Conservation (phyloP, 768 basidiomycete genomes). For the Podaxis mareebaensis region DNA sequence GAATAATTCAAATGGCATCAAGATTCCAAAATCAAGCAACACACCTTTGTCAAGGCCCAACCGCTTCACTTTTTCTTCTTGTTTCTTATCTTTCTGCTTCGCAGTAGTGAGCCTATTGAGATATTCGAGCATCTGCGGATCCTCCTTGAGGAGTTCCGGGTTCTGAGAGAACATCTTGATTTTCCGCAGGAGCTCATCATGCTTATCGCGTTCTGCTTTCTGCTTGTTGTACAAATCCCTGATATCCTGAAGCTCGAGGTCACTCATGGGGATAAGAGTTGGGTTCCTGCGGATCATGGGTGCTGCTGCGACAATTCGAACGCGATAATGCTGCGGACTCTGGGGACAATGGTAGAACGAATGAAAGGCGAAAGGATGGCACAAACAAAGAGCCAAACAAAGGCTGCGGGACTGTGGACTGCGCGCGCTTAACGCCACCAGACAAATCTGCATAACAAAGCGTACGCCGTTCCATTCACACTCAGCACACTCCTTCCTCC, state of each 20-base stretch:
- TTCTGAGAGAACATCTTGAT: slow-evolving; percentile 50
- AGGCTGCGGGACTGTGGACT: slow-evolving; percentile 16
- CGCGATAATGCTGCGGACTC: neutral
- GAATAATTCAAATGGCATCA: neutral
- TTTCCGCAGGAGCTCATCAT: slow-evolving; percentile 42
- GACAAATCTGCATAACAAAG: slow-evolving; percentile 12
- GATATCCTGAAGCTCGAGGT: slow-evolving; percentile 78
- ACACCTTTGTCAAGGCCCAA: slow-evolving; percentile 20
- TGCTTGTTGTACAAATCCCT: slow-evolving; percentile 59
- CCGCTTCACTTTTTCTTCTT: slow-evolving; percentile 20
- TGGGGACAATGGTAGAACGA: slow-evolving; percentile 18
- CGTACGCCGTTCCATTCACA: slow-evolving; percentile 3
- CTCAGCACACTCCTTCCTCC: slow-evolving; percentile 19
- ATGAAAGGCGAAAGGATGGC: slow-evolving; percentile 14
- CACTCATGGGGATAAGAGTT: slow-evolving; percentile 74
- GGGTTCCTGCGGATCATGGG: slow-evolving; percentile 76
- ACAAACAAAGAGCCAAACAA: slow-evolving; percentile 21
- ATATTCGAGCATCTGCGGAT: slow-evolving; percentile 29
- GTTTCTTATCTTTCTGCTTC: slow-evolving; percentile 24
- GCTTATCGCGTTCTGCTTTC: slow-evolving; percentile 39
- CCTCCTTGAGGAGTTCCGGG: slow-evolving; percentile 27
- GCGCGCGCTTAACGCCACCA: slow-evolving; percentile 15
- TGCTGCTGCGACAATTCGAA: neutral
- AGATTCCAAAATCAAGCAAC: neutral
- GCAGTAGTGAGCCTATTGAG: slow-evolving; percentile 22